phyloP scores from a whole-genome alignment of 768 basidiomycete genomes.

The Russula virescens region DNA sequence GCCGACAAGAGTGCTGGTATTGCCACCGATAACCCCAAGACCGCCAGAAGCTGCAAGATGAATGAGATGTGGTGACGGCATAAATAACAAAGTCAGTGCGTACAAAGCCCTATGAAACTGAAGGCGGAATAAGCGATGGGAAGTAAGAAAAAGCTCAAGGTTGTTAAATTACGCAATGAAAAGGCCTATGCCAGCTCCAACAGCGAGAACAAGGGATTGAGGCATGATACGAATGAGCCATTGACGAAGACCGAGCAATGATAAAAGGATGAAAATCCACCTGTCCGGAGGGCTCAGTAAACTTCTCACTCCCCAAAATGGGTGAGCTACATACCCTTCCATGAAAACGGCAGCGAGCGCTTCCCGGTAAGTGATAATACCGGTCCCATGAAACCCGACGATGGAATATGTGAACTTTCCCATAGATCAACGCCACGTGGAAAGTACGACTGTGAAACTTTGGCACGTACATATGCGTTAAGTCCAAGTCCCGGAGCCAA shows the following conservation, averaged over 20 bases:
- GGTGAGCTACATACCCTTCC: constrained; percentile 57
- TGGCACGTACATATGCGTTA: constrained; percentile 64
- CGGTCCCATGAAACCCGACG: constrained; percentile 77
- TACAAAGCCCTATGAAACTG: constrained; percentile 73
- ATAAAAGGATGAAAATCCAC: constrained; percentile 77
- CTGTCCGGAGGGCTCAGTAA: constrained; percentile 32
- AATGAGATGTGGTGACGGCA: neutral
- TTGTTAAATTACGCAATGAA: constrained; percentile 53
- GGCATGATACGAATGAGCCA: constrained; percentile 89
- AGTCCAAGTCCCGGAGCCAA: constrained; percentile 83
- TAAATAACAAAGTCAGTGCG: constrained; percentile 19
- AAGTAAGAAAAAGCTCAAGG: neutral
- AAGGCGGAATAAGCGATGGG: neutral
- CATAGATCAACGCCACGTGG: neutral
- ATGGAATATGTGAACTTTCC: constrained; percentile 79
- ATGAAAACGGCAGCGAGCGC: constrained; percentile 83
- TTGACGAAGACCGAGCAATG: constrained; percentile 78
- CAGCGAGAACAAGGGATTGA: constrained; percentile 76
- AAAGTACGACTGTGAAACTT: neutral
- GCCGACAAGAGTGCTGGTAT: constrained; percentile 62
- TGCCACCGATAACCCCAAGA: constrained; percentile 70
- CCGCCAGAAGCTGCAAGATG: constrained; percentile 49
- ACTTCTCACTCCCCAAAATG: neutral
- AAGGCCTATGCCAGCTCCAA: constrained; percentile 82
- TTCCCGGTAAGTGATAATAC: constrained; percentile 67